A percentile compares a stretch with the other conserved stretches of the same genome.
Evolutionary conservation across 257 asterid genomes (phyloP).

Genomic region (Jasminum sambac): DNA sequence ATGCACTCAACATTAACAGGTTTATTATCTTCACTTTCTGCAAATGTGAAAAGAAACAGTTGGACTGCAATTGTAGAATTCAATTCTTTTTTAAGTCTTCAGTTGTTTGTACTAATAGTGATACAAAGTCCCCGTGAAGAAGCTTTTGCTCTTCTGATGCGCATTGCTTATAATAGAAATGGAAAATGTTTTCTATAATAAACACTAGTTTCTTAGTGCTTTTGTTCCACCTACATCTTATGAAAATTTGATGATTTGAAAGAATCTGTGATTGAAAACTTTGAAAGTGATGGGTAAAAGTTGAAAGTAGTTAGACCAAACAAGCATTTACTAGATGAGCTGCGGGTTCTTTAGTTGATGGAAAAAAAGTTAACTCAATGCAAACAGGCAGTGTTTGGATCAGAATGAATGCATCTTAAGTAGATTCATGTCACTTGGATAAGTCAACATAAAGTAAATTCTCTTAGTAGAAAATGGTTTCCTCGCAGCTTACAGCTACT

Average conservation of each 20-base stretch:
- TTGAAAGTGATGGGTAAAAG: too few relatives aligned
- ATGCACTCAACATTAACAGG: conserved; percentile 94
- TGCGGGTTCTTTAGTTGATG: neutral
- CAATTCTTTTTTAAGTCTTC: neutral
- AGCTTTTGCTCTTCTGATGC: neutral
- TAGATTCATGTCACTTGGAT: conserved; percentile 13
- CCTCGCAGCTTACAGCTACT: conserved; percentile 3
- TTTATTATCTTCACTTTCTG: conserved; percentile 32
- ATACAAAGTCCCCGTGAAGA: neutral
- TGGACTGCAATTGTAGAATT: conserved; percentile 21
- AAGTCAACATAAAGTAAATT: conserved; percentile 17
- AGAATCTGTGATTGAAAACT: too few relatives aligned
- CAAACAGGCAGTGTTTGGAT: neutral
- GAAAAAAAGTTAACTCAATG: neutral
- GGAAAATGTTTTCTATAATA: neutral
- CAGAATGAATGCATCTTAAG: conserved; percentile 19
- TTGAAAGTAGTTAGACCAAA: too few relatives aligned
- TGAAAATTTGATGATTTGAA: too few relatives aligned
- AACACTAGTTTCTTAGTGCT: neutral
- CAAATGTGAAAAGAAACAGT: conserved; percentile 11
- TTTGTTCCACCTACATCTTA: too few relatives aligned
- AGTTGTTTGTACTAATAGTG: conserved; percentile 17
- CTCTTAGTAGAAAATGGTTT: conserved; percentile 3
- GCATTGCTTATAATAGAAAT: conserved; percentile 7
- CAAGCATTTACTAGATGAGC: too few relatives aligned